These are phyloP conservation scores for Hemisphaericaspora xylanilytica DNA, from an alignment of 1,139 yeast species.

Conservation along the genomic window DNA sequence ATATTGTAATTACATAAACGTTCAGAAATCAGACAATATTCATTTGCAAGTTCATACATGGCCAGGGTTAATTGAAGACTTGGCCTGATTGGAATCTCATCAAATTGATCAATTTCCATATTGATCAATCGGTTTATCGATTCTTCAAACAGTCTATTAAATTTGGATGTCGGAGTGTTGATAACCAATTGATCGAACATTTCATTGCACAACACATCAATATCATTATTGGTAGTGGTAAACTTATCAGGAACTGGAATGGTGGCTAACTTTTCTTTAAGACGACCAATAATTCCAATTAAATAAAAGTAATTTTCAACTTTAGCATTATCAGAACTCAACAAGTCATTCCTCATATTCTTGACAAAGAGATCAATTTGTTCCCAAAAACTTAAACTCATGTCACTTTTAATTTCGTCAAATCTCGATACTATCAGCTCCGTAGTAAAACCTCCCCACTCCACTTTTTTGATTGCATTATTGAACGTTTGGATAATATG, in stretches of 20 bases:
- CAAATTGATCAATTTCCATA: conserved; percentile 7
- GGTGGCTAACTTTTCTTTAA: conserved; percentile 6
- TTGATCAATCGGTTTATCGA: conserved; percentile 7
- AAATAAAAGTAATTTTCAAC: conserved; percentile 9
- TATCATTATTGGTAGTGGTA: background rate
- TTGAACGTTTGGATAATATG: conserved; percentile 5
- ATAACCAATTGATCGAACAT: conserved; percentile 5
- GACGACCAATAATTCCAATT: conserved; percentile 8
- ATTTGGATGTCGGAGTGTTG: conserved; percentile 10
- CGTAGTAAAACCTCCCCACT: conserved; percentile 18
- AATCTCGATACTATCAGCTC: conserved; percentile 13
- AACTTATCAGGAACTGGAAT: conserved; percentile 2
- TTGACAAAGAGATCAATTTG: conserved; percentile 11
- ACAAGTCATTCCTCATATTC: conserved; percentile 2
- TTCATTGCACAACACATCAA: conserved; percentile 2
- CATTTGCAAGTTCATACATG: conserved; percentile 23
- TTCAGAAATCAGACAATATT: conserved; percentile 12
- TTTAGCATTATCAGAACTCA: conserved; percentile 14
- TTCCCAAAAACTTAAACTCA: conserved; percentile 15
- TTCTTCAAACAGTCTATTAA: conserved; percentile 8
- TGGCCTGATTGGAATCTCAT: conserved; percentile 23
- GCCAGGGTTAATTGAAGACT: conserved; percentile 22
- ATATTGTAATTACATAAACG: conserved; percentile 17
- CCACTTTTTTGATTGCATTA: conserved; percentile 5
- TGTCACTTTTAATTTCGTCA: conserved; percentile 8